These are phyloP conservation scores for Didymella pomorum DNA, from an alignment of 2,329 filamentous ascomycete species.

Conservation along the genomic window DNA sequence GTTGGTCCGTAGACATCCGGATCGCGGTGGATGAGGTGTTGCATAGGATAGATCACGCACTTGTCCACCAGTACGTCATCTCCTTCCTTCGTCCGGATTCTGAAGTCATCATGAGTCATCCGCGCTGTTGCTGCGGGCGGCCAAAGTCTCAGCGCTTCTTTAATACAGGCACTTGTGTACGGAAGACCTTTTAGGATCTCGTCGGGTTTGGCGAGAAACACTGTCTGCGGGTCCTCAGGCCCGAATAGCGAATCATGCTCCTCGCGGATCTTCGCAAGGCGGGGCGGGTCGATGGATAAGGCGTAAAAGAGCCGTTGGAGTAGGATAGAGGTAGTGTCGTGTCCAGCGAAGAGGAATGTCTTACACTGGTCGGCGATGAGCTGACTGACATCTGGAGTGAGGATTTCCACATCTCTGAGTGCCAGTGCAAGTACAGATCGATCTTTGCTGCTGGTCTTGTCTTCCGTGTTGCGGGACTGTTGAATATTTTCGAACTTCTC, in stretches of 20 bases:
- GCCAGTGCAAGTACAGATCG: constrained; percentile 48
- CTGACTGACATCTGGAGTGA: constrained; percentile 50
- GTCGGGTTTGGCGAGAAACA: constrained; percentile 55
- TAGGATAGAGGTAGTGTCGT: constrained; percentile 55
- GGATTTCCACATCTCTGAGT: constrained; percentile 36
- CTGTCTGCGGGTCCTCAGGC: constrained; percentile 49
- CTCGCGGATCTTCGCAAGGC: constrained; percentile 47
- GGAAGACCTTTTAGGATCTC: constrained; percentile 59
- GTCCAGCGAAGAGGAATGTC: constrained; percentile 57
- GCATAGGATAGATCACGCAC: constrained; percentile 55
- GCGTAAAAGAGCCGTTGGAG: constrained; percentile 45
- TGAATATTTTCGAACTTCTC: constrained; percentile 40
- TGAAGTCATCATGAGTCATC: constrained; percentile 50
- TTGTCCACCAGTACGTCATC: constrained; percentile 56
- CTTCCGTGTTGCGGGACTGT: constrained; percentile 23
- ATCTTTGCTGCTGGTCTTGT: constrained; percentile 32
- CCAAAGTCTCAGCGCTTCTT: constrained; percentile 63
- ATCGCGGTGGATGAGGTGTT: constrained; percentile 51
- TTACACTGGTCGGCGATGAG: constrained; percentile 53
- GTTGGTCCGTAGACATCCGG: constrained; percentile 44
- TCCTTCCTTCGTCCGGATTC: constrained; percentile 53
- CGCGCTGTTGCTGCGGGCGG: constrained; percentile 59
- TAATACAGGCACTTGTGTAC: constrained; percentile 63
- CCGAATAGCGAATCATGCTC: constrained; percentile 66
- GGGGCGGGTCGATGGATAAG: constrained; percentile 42